These are phyloP conservation scores for Microascus cirrosus DNA, from an alignment of 2,329 filamentous ascomycete species.

Conservation along the genomic window DNA sequence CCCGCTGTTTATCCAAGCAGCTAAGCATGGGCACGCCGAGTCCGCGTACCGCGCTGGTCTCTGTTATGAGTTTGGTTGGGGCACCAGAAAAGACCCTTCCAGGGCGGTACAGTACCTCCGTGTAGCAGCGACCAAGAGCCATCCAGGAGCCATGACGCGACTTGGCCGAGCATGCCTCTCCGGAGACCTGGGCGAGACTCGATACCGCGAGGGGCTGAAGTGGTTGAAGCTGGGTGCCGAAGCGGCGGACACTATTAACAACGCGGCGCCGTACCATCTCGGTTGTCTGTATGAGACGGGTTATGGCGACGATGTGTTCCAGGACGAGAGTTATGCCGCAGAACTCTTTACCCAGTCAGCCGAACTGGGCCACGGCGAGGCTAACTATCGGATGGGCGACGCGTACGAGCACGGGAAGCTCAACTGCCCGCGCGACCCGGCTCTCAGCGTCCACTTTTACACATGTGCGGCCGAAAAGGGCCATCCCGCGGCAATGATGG, in stretches of 20 bases:
- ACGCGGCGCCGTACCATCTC: slow-evolving; percentile 83
- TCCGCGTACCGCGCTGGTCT: slow-evolving; percentile 86
- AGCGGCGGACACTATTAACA: slow-evolving; percentile 83
- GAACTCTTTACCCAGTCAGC: slow-evolving; percentile 92
- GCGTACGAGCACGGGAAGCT: slow-evolving; percentile 90
- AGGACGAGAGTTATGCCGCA: slow-evolving; percentile 79
- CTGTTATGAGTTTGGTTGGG: slow-evolving; percentile 98
- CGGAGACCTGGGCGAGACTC: slow-evolving; percentile 77
- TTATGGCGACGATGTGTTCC: slow-evolving; percentile 90
- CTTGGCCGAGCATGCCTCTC: slow-evolving; percentile 83
- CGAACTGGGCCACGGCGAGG: slow-evolving; percentile 79
- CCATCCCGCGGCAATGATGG: slow-evolving; percentile 90
- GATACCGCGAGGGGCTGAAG: slow-evolving; percentile 84
- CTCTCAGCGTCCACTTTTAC: slow-evolving; percentile 94
- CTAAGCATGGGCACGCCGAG: slow-evolving; percentile 95
- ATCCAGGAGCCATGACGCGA: slow-evolving; percentile 89
- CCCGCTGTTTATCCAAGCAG: slow-evolving; percentile 81
- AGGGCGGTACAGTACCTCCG: slow-evolving; percentile 93
- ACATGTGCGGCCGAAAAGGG: slow-evolving; percentile 80
- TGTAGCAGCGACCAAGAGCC: slow-evolving; percentile 81
- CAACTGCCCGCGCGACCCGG: slow-evolving; percentile 79
- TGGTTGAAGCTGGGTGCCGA: slow-evolving; percentile 94
- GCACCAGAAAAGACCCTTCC: slow-evolving; percentile 75
- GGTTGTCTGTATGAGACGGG: slow-evolving; percentile 81
- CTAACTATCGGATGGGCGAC: slow-evolving; percentile 82